These are phyloP conservation scores for Fusarium albosuccineum DNA, from an alignment of 2,329 filamentous ascomycete genomes.

Conservation along the genomic window DNA sequence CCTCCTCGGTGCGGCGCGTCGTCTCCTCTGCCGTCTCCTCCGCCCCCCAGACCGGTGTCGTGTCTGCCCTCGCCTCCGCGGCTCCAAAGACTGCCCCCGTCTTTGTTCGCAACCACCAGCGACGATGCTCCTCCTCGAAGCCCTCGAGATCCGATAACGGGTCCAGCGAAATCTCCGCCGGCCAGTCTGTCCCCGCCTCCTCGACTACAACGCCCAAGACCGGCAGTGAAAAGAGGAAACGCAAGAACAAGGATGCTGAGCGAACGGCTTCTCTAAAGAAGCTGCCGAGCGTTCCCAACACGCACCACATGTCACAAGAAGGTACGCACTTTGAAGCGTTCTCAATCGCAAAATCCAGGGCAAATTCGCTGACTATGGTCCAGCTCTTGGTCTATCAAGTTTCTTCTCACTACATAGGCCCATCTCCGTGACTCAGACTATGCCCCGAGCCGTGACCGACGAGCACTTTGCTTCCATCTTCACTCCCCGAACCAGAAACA, in stretches of 20 bases:
- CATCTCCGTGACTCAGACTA: constrained; percentile 86
- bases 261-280: constrained; percentile 64
- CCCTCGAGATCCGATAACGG: constrained; percentile 72
- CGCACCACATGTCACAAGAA: constrained; percentile 76
- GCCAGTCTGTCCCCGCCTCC: constrained; percentile 63
- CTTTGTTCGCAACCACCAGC: constrained; percentile 61
- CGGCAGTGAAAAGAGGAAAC: constrained; percentile 67
- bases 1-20: constrained; percentile 68
- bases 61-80: constrained; percentile 58
- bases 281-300: constrained; percentile 81
- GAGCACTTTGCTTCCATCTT: constrained; percentile 91
- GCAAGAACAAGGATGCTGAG: constrained; percentile 67
- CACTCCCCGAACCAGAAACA: constrained; percentile 64
- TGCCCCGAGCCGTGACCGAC: constrained; percentile 78
- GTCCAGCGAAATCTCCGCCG: constrained; percentile 63
- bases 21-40: constrained; percentile 61
- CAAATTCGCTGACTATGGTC: constrained; percentile 33
- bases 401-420: constrained; percentile 98
- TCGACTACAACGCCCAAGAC: constrained; percentile 59
- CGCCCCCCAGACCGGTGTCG: constrained; percentile 59
- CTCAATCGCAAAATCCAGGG: not conserved
- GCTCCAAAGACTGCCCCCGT: constrained; percentile 55
- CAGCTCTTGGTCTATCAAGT: constrained; percentile 88
- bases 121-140: constrained; percentile 72
- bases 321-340: constrained; percentile 59